A percentile compares a stretch with the other conserved stretches of the same genome.
These are phyloP conservation scores for Citrus glauca DNA, from an alignment of 345 rosid genomes.

Conservation along the genomic window DNA sequence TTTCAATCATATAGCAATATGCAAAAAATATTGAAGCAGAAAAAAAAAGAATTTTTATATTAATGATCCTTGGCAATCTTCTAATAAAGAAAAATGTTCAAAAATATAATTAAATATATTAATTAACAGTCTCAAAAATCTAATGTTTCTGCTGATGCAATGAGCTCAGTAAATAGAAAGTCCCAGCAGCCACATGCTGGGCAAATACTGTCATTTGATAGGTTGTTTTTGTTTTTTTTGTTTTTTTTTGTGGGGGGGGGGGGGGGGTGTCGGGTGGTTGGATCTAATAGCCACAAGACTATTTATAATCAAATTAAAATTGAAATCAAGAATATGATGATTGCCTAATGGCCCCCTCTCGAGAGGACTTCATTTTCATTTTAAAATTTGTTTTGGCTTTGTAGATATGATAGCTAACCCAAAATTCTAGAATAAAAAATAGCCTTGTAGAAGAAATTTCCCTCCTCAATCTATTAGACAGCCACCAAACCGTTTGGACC, in stretches of 20 bases:
- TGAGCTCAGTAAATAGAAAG: neutral
- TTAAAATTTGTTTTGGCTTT: neutral
- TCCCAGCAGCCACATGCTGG: neutral
- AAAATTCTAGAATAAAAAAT: neutral
- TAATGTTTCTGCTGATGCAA: neutral
- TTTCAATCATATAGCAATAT: no score
- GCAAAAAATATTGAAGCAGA: neutral
- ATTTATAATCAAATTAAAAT: neutral
- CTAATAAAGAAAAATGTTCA: neutral
- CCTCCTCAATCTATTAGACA: constrained; percentile 5
- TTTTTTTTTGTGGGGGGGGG: no score
- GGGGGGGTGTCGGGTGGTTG: neutral
- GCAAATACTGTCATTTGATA: no score
- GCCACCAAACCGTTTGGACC: constrained; percentile 20
- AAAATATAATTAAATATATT: neutral
- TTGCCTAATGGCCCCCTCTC: neutral
- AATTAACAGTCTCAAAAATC: neutral
- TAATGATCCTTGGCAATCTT: neutral
- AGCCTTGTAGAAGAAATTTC: neutral
- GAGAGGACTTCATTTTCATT: neutral
- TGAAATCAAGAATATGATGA: constrained; percentile 3
- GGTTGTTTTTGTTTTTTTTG: no score
- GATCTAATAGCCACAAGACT: neutral
- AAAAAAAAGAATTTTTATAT: neutral
- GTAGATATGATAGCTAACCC: neutral